A percentile compares a stretch with the other conserved stretches of the same genome.
phyloP scores from a whole-genome alignment of 805 yeast genomes.

The Yarrowia deformans region DNA sequence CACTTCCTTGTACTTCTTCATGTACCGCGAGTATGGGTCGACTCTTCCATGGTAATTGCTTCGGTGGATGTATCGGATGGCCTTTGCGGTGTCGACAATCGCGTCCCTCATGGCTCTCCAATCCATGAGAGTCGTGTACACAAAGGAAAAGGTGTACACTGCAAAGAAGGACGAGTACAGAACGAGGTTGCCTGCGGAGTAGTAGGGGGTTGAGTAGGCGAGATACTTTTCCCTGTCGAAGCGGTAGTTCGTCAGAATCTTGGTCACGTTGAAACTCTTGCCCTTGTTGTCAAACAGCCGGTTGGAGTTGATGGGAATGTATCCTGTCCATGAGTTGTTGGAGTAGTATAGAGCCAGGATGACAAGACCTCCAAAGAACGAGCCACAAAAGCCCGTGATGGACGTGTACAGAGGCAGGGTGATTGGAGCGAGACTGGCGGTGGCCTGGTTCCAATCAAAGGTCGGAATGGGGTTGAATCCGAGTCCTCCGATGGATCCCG shows the following conservation, averaged over 20 bases:
- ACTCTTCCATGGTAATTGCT: slow-evolving; percentile 30
- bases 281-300: slow-evolving; percentile 62
- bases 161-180: slow-evolving; percentile 65
- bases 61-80: slow-evolving; percentile 1
- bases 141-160: slow-evolving; percentile 62
- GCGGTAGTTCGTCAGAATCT: slow-evolving; percentile 49
- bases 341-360: slow-evolving; percentile 61
- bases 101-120: slow-evolving; percentile 43
- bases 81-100: slow-evolving; percentile 8
- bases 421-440: slow-evolving; percentile 49
- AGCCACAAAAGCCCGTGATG: slow-evolving; percentile 52
- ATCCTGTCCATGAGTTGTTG: slow-evolving; percentile 67
- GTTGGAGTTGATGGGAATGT: slow-evolving; percentile 66
- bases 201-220: slow-evolving; percentile 52
- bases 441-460: slow-evolving; percentile 55
- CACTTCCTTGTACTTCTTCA: slow-evolving; percentile 57
- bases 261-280: slow-evolving; percentile 56
- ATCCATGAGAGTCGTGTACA: slow-evolving; percentile 49
- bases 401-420: slow-evolving; percentile 56
- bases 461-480: slow-evolving; percentile 58
- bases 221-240: slow-evolving; percentile 59
- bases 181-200: slow-evolving; percentile 53
- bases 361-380: slow-evolving; percentile 56
- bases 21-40: slow-evolving; percentile 42
- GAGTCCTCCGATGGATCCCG: slow-evolving; percentile 64